phyloP scores from a whole-genome alignment of 768 basidiomycete species.

The Collybia sordida region DNA sequence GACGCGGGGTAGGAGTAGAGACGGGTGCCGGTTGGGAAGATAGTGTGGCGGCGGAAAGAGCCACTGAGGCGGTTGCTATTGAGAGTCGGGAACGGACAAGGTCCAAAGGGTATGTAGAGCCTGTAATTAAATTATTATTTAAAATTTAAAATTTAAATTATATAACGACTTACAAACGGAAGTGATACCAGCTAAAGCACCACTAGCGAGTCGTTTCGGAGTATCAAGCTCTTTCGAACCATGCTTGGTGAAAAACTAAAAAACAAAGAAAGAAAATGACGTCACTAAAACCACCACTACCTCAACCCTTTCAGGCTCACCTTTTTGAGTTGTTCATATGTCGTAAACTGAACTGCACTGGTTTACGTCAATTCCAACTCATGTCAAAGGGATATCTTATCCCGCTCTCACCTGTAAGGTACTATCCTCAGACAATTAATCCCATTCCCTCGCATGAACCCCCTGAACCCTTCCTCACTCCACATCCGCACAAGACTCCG shows the following conservation, averaged over 20 bases:
- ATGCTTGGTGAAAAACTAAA: conserved; percentile 66
- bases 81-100: conserved; percentile 90
- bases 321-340: conserved; percentile 91
- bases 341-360: conserved; percentile 84
- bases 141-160: not conserved
- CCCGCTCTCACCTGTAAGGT: conserved; percentile 64
- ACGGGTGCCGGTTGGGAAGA: conserved; percentile 24
- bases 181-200: conserved; percentile 90
- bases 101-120: conserved; percentile 90
- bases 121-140: conserved; percentile 31
- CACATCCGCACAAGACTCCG: conserved; percentile 85
- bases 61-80: conserved; percentile 86
- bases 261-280: conserved; percentile 18
- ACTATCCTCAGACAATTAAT: conserved; percentile 90
- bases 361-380: too few species aligned
- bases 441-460: conserved; percentile 91
- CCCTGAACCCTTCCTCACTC: conserved; percentile 89
- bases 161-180: conserved; percentile 75
- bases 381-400: too few species aligned
- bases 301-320: too few species aligned
- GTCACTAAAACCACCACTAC: too few species aligned
- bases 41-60: conserved; percentile 24
- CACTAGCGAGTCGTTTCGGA: conserved; percentile 79
- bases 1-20: conserved; percentile 22
- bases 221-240: conserved; percentile 84